Percentiles rank a stretch among this genome's conserved stretches.
Conservation (phyloP, 345 rosid genomes). For the Populus nigra region DNA sequence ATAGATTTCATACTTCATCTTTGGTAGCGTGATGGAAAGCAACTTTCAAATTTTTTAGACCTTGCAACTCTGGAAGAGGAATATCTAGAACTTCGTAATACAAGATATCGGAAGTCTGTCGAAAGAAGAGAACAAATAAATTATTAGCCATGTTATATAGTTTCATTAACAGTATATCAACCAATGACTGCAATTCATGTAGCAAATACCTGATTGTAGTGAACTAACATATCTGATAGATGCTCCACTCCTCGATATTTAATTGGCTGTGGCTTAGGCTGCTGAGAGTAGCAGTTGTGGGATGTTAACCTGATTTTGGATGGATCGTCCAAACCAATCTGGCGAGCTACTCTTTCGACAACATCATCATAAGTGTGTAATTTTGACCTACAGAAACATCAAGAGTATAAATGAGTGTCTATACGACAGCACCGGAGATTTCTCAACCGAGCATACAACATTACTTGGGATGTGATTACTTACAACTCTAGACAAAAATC, state of each 20-base stretch:
- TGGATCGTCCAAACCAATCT: constrained; percentile 84
- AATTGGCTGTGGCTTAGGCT: constrained; percentile 93
- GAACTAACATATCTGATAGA: constrained; percentile 86
- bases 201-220: constrained; percentile 76
- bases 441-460: background rate
- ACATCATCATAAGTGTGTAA: constrained; percentile 88
- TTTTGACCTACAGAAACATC: constrained; percentile 62
- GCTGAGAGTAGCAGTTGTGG: constrained; percentile 98
- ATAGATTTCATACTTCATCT: constrained; percentile 55
- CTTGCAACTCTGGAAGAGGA: constrained; percentile 94
- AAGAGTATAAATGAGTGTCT: constrained; percentile 6
- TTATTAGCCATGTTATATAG: background rate
- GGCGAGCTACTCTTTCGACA: constrained; percentile 79
- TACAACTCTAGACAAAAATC: constrained; percentile 89
- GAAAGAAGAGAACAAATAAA: constrained; percentile 2
- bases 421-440: background rate
- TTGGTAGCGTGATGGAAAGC: constrained; percentile 75
- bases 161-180: background rate
- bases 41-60: constrained; percentile 81
- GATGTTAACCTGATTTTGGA: constrained; percentile 88
- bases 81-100: constrained; percentile 94
- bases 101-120: constrained; percentile 83
- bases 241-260: constrained; percentile 85
- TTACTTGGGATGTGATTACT: constrained; percentile 27
- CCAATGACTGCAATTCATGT: background rate